These are phyloP conservation scores for Gossypium australe DNA, from an alignment of 345 rosid genomes.

Conservation along the genomic window DNA sequence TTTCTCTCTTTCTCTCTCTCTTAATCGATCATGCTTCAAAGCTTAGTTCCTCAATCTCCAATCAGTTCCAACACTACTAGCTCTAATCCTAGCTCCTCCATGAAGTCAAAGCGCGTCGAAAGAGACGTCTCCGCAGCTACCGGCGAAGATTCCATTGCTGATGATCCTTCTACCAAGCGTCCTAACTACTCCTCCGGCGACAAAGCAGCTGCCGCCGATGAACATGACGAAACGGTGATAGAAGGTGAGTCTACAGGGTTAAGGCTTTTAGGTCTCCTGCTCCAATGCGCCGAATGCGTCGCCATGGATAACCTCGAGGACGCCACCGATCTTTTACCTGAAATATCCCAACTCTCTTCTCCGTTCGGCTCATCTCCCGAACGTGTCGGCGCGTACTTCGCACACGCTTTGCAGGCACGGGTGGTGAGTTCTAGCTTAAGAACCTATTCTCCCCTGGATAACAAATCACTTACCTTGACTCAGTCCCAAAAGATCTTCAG, in stretches of 20 bases:
- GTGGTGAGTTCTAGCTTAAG: constrained; percentile 73
- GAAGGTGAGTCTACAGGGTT: constrained; percentile 52
- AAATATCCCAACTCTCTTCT: constrained; percentile 73
- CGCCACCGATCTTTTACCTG: constrained; percentile 66
- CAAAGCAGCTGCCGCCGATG: constrained; percentile 10
- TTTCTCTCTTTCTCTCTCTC: not conserved
- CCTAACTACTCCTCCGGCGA: constrained; percentile 29
- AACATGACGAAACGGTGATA: constrained; percentile 8
- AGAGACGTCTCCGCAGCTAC: constrained; percentile 24
- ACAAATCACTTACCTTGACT: constrained; percentile 35
- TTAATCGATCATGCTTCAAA: constrained; percentile 52
- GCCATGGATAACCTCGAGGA: constrained; percentile 67
- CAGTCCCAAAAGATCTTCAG: constrained; percentile 70
- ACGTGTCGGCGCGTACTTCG: constrained; percentile 85
- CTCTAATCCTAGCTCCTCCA: constrained; percentile 27
- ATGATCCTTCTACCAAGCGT: constrained; percentile 50
- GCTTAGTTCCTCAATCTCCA: constrained; percentile 42
- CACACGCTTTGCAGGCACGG: constrained; percentile 77
- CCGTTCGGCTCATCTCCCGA: constrained; percentile 89
- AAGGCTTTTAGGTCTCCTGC: constrained; percentile 64
- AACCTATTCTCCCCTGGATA: constrained; percentile 39
- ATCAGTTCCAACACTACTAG: constrained; percentile 24
- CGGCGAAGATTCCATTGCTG: constrained; percentile 25
- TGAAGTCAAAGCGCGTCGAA: constrained; percentile 56
- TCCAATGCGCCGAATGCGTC: constrained; percentile 91